Conservation (phyloP, 441 rosid genomes). For the Adansonia madagascariensis region DNA sequence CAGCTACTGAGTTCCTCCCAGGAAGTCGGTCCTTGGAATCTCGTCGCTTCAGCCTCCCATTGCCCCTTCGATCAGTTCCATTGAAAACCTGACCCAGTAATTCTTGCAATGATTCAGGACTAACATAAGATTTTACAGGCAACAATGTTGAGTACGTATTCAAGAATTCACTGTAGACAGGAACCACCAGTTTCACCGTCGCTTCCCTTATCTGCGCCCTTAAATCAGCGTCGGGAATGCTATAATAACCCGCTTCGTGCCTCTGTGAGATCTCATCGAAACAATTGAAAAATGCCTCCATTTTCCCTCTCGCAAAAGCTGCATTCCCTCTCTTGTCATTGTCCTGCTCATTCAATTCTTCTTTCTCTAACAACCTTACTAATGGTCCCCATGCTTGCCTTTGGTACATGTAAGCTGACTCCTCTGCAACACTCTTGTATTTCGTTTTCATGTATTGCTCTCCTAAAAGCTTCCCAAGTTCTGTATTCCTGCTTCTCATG, state of each 20-base stretch:
- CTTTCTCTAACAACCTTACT: constrained; percentile 45
- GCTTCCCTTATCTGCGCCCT: constrained; percentile 60
- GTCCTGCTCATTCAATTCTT: constrained; percentile 29
- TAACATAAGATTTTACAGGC: constrained; percentile 29
- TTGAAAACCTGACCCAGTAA: constrained; percentile 40
- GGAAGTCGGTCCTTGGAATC: constrained; percentile 32
- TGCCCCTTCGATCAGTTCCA: constrained; percentile 28
- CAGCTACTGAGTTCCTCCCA: constrained; percentile 25
- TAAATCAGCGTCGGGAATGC: constrained; percentile 55
- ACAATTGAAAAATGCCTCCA: constrained; percentile 45
- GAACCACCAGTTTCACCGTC: constrained; percentile 45
- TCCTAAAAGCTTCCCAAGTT: constrained; percentile 56
- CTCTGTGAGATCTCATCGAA: constrained; percentile 48
- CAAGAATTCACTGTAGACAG: constrained; percentile 47
- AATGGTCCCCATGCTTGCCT: constrained; percentile 59
- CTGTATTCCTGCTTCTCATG: constrained; percentile 58
- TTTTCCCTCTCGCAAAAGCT: constrained; percentile 34
- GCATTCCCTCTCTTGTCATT: neutral
- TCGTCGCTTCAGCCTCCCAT: constrained; percentile 38
- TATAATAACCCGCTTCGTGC: constrained; percentile 42
- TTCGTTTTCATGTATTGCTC: constrained; percentile 47
- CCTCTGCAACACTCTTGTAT: constrained; percentile 59
- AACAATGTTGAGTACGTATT: constrained; percentile 27
- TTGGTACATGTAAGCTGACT: constrained; percentile 63
- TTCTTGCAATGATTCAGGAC: constrained; percentile 40